Evolutionary conservation across 2,329 filamentous ascomycete species (phyloP).

Genomic region (Lecanosticta acicola): DNA sequence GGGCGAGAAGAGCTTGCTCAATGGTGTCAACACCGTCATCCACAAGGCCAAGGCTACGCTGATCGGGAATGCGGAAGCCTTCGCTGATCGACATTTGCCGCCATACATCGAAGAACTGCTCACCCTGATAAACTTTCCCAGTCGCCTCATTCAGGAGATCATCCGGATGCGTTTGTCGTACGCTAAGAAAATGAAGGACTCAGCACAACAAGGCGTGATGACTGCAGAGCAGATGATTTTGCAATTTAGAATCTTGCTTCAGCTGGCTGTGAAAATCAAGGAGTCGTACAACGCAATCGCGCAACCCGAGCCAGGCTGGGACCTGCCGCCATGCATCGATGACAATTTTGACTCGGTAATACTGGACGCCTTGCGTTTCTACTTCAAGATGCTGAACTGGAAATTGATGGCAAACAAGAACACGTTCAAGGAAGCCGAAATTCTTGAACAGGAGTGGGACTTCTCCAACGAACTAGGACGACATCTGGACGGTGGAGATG

Average conservation of each 20-base stretch:
- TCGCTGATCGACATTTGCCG: conserved; percentile 82
- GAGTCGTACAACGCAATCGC: conserved; percentile 79
- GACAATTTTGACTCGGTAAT: conserved; percentile 92
- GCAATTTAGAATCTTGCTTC: conserved; percentile 89
- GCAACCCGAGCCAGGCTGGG: conserved; percentile 85
- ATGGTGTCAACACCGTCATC: conserved; percentile 78
- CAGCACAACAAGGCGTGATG: conserved; percentile 82
- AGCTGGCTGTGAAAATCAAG: conserved; percentile 88
- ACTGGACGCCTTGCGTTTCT: conserved; percentile 89
- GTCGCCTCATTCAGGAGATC: conserved; percentile 90
- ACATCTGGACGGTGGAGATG: conserved; percentile 85
- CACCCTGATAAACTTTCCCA: conserved; percentile 94
- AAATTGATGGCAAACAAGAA: conserved; percentile 97
- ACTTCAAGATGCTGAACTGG: conserved; percentile 98
- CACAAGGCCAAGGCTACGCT: conserved; percentile 88
- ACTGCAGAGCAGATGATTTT: conserved; percentile 97
- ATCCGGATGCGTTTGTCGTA: conserved; percentile 88
- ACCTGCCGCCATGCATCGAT: conserved; percentile 90
- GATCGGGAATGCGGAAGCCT: conserved; percentile 77
- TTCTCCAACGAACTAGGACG: conserved; percentile 92
- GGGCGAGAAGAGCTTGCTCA: conserved; percentile 75
- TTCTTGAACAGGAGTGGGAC: conserved; percentile 95
- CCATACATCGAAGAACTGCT: conserved; percentile 95
- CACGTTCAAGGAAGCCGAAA: conserved; percentile 97
- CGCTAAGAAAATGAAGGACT: conserved; percentile 91